phyloP scores from a whole-genome alignment of 495 filamentous ascomycete genomes.

The Lepraria neglecta region DNA sequence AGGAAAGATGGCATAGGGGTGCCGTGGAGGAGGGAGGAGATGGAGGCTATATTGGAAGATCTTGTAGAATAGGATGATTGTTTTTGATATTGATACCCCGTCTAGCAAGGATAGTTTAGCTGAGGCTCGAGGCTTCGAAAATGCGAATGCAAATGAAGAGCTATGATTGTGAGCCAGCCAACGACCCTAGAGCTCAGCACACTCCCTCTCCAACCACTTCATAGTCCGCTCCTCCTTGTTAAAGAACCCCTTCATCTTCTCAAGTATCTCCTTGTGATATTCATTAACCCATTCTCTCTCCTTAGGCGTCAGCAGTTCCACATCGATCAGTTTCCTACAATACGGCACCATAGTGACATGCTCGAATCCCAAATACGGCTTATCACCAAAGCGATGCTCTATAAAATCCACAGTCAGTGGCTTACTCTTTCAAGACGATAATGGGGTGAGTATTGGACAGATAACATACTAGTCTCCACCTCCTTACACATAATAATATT shows the following conservation, averaged over 20 bases:
- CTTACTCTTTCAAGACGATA: too few relatives aligned
- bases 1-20: conserved; percentile 78
- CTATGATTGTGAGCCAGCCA: not conserved
- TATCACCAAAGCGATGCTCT: conserved; percentile 81
- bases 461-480: conserved; percentile 51
- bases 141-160: not conserved
- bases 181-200: conserved; percentile 34
- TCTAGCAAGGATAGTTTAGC: not conserved
- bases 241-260: conserved; percentile 80
- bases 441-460: too few relatives aligned
- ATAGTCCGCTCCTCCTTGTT: conserved; percentile 54
- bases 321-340: conserved; percentile 83
- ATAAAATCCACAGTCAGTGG: too few relatives aligned
- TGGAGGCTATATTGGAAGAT: conserved; percentile 86
- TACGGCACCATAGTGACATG: conserved; percentile 96
- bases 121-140: not conserved
- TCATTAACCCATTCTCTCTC: conserved; percentile 86
- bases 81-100: conserved; percentile 6
- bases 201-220: conserved; percentile 85
- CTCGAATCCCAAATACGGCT: conserved; percentile 91
- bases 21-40: conserved; percentile 79
- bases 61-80: conserved; percentile 41
- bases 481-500: conserved; percentile 87
- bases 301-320: conserved; percentile 57
- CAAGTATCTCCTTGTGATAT: conserved; percentile 74